Conservation (phyloP, 176 grass and related monocot species). For the Urochloa ruziziensis region DNA sequence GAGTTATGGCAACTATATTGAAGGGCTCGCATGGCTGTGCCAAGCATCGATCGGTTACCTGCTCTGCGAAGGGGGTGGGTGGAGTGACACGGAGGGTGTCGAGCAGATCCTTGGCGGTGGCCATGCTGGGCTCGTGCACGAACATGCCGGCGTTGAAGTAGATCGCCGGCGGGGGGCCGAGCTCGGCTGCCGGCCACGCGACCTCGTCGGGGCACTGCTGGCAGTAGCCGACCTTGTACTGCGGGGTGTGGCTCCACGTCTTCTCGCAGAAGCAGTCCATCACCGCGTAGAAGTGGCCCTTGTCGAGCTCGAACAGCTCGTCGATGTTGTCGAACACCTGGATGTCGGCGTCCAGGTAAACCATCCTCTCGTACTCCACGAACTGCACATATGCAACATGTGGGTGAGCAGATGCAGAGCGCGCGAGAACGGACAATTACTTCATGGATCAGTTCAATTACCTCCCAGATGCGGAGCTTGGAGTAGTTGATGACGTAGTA, state of each 20-base stretch:
- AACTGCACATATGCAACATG: constrained; percentile 36
- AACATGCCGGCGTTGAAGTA: constrained; percentile 97
- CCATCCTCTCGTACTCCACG: constrained; percentile 73
- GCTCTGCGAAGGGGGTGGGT: constrained; percentile 76
- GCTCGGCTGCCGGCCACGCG: constrained; percentile 37
- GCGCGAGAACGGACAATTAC: too few relatives aligned
- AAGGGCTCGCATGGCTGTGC: too few relatives aligned
- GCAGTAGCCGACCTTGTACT: constrained; percentile 75
- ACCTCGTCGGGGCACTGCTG: constrained; percentile 68
- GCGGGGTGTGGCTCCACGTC: constrained; percentile 74
- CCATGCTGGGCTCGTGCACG: constrained; percentile 56
- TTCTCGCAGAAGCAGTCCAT: constrained; percentile 96
- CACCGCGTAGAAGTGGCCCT: constrained; percentile 54
- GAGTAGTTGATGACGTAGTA: constrained; percentile 99
- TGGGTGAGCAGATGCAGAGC: constrained; percentile 1
- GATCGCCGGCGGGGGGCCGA: constrained; percentile 48
- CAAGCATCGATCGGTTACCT: constrained; percentile 35
- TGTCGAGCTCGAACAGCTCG: constrained; percentile 55
- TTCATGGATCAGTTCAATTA: background rate
- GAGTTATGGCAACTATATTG: too few relatives aligned
- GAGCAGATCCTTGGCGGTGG: constrained; percentile 49
- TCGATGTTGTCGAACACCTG: constrained; percentile 71
- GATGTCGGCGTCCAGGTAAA: constrained; percentile 85
- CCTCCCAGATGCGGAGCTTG: constrained; percentile 95
- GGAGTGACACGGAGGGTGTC: constrained; percentile 43